phyloP scores from a whole-genome alignment of 2,329 filamentous ascomycete species.

The Penicillium thymicola region DNA sequence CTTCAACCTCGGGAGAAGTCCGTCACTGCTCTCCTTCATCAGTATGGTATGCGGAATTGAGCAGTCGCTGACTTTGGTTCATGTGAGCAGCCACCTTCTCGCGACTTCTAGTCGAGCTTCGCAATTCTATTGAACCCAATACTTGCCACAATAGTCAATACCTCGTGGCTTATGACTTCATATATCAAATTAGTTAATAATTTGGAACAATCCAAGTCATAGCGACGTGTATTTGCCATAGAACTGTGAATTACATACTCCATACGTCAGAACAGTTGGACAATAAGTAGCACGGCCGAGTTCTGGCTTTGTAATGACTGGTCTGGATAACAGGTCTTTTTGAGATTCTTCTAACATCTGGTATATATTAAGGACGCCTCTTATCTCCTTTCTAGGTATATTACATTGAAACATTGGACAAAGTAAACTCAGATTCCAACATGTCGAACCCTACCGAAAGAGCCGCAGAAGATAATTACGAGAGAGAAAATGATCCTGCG shows the following conservation, averaged over 20 bases:
- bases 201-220: neutral
- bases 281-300: neutral
- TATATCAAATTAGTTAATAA: neutral
- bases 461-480: constrained; percentile 8
- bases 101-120: neutral
- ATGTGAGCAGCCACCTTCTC: neutral
- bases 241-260: neutral
- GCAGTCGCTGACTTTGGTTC: neutral
- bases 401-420: neutral
- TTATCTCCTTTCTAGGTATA: neutral
- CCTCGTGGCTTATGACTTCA: neutral
- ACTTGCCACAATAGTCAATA: neutral
- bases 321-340: neutral
- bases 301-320: neutral
- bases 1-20: too few relatives aligned
- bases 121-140: neutral
- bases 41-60: neutral
- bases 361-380: neutral
- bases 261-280: neutral
- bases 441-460: constrained; percentile 7
- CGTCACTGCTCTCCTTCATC: too few relatives aligned
- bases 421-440: neutral
- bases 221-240: neutral
- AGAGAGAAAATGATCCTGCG: constrained; percentile 8
- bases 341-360: neutral